phyloP scores from a whole-genome alignment of 768 basidiomycete genomes.

The Pulveroboletus sp. region DNA sequence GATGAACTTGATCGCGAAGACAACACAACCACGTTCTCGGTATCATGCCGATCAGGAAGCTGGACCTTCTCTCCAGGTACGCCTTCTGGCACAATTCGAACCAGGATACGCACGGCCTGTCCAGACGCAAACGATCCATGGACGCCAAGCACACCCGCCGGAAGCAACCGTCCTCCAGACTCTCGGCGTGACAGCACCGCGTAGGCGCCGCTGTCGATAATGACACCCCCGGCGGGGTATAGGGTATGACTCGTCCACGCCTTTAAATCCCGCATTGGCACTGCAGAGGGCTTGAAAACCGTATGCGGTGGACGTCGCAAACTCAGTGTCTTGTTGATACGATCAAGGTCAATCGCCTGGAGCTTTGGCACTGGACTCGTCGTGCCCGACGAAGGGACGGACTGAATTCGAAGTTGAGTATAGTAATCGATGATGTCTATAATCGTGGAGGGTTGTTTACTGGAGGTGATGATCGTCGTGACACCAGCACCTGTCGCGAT shows the following conservation, averaged over 20 bases:
- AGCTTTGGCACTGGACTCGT: constrained; percentile 26
- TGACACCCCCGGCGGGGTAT: constrained; percentile 80
- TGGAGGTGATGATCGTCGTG: constrained; percentile 86
- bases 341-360: constrained; percentile 23
- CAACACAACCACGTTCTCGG: constrained; percentile 27
- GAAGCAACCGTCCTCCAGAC: constrained; percentile 88
- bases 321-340: constrained; percentile 19
- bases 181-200: constrained; percentile 79
- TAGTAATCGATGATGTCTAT: constrained; percentile 82
- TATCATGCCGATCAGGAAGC: constrained; percentile 18
- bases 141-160: constrained; percentile 86
- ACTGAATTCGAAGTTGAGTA: constrained; percentile 37
- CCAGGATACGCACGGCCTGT: constrained; percentile 86
- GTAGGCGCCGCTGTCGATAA: constrained; percentile 89
- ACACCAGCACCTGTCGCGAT: constrained; percentile 96
- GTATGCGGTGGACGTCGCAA: constrained; percentile 76
- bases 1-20: constrained; percentile 40
- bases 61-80: constrained; percentile 25
- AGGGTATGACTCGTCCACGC: constrained; percentile 98
- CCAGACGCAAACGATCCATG: constrained; percentile 90
- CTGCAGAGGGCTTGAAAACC: constrained; percentile 70
- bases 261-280: constrained; percentile 83
- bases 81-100: constrained; percentile 40
- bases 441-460: constrained; percentile 72
- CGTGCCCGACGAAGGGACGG: constrained; percentile 34